phyloP scores from a whole-genome alignment of 441 rosid species.

The Populus hybrid region DNA sequence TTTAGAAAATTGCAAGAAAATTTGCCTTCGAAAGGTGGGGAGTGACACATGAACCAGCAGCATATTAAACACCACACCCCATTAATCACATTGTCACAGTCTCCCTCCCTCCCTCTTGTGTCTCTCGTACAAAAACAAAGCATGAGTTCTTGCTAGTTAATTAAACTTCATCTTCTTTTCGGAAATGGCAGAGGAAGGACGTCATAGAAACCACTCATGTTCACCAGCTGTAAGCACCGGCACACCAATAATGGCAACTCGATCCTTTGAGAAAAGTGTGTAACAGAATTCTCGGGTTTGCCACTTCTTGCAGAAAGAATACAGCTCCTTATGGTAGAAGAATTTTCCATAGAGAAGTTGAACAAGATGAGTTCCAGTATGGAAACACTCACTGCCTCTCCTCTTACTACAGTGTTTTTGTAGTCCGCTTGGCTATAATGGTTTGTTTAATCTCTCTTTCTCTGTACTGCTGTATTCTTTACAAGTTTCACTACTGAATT shows the following conservation, averaged over 20 bases:
- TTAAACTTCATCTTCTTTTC: conserved; percentile 11
- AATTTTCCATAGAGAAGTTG: conserved; percentile 62
- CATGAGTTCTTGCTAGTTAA: conserved; percentile 21
- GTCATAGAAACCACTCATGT: conserved; percentile 22
- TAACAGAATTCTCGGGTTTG: conserved; percentile 45
- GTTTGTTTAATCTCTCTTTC: too few species aligned
- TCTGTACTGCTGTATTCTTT: too few species aligned
- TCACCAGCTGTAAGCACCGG: conserved; percentile 21
- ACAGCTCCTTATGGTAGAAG: conserved; percentile 42
- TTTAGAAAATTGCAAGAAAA: not conserved
- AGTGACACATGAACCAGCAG: conserved; percentile 59
- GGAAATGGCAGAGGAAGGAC: conserved; percentile 27
- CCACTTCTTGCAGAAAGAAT: conserved; percentile 46
- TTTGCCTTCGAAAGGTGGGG: conserved; percentile 52
- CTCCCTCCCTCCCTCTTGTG: conserved; percentile 9
- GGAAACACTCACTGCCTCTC: too few species aligned
- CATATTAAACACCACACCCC: conserved; percentile 27
- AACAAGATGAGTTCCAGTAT: too few species aligned
- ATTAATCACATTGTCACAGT: conserved; percentile 14
- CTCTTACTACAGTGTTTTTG: too few species aligned
- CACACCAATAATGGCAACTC: conserved; percentile 26
- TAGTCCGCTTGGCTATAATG: too few species aligned
- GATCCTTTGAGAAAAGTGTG: conserved; percentile 39
- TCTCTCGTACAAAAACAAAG: conserved; percentile 3
- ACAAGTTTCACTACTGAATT: too few species aligned